Percentiles rank a stretch among this genome's conserved stretches.
These are phyloP conservation scores for Saxispiralis lemnorum DNA, from an alignment of 495 filamentous ascomycete species.

Conservation along the genomic window DNA sequence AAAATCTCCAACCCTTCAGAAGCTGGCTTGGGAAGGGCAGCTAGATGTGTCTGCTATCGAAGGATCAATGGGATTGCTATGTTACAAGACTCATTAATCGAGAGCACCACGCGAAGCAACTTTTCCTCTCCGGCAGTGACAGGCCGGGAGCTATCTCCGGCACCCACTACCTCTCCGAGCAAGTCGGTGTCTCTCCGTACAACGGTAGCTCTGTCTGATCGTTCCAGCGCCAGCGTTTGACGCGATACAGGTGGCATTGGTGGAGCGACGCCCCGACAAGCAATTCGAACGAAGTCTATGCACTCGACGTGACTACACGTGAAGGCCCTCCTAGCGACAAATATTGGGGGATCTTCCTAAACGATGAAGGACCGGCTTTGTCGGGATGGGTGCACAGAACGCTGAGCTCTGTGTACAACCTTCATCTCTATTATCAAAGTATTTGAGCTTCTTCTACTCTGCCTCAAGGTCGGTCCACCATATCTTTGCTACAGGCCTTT, in stretches of 20 bases:
- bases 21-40: too few species aligned
- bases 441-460: constrained; percentile 54
- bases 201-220: too few species aligned
- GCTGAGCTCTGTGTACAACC: constrained; percentile 41
- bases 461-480: constrained; percentile 52
- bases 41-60: too few species aligned
- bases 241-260: constrained; percentile 39
- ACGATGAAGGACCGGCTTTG: constrained; percentile 57
- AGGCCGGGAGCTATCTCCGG: constrained; percentile 55
- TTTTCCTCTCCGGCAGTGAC: constrained; percentile 30
- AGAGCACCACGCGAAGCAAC: not conserved
- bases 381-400: constrained; percentile 48
- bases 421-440: constrained; percentile 49
- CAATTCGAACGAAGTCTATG: constrained; percentile 37
- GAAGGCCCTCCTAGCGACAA: constrained; percentile 49
- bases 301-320: constrained; percentile 31
- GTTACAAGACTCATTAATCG: too few species aligned
- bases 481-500: constrained; percentile 52
- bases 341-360: constrained; percentile 64
- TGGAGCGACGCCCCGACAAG: constrained; percentile 50
- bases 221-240: too few species aligned
- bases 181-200: constrained; percentile 52
- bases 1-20: too few species aligned
- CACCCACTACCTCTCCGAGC: constrained; percentile 55
- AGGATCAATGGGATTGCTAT: too few species aligned